phyloP scores from a whole-genome alignment of 805 yeast genomes.

The baker's yeast (Saccharomyces cerevisiae) region DNA sequence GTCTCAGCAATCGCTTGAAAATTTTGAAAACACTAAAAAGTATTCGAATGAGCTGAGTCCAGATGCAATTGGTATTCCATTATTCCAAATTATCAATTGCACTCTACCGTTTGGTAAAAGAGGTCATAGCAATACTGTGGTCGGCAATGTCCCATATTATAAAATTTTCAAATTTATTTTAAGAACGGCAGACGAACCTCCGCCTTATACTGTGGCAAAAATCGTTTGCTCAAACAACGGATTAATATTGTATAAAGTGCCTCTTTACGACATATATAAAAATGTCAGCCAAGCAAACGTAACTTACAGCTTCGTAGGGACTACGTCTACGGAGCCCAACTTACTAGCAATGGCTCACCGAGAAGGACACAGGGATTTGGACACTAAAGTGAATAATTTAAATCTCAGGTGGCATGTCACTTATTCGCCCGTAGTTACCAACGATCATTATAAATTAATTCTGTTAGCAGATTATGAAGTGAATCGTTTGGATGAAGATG shows the following conservation, averaged over 20 bases:
- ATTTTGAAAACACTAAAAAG: slow-evolving; percentile 5
- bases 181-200: slow-evolving; percentile 4
- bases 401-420: slow-evolving; percentile 11
- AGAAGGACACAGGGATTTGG: slow-evolving; percentile 7
- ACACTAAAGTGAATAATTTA: slow-evolving; percentile 5
- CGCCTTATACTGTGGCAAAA: slow-evolving; percentile 7
- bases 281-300: not conserved
- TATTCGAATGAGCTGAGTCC: slow-evolving; percentile 1
- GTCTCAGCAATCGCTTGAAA: slow-evolving; percentile 11
- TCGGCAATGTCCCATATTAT: not conserved
- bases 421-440: not conserved
- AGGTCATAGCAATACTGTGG: not conserved
- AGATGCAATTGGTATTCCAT: slow-evolving; percentile 16
- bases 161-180: slow-evolving; percentile 8
- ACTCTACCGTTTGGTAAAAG: not conserved
- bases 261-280: slow-evolving; percentile 8
- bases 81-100: slow-evolving; percentile 6
- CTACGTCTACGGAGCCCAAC: not conserved
- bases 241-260: slow-evolving; percentile 7
- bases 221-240: slow-evolving; percentile 1
- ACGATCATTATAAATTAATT: slow-evolving; percentile 10
- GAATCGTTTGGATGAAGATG: not conserved
- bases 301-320: slow-evolving; percentile 1
- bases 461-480: slow-evolving; percentile 4
- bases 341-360: slow-evolving; percentile 4